Conservation (phyloP, 495 filamentous ascomycete species). For the Friedmanniomyces simplex region DNA sequence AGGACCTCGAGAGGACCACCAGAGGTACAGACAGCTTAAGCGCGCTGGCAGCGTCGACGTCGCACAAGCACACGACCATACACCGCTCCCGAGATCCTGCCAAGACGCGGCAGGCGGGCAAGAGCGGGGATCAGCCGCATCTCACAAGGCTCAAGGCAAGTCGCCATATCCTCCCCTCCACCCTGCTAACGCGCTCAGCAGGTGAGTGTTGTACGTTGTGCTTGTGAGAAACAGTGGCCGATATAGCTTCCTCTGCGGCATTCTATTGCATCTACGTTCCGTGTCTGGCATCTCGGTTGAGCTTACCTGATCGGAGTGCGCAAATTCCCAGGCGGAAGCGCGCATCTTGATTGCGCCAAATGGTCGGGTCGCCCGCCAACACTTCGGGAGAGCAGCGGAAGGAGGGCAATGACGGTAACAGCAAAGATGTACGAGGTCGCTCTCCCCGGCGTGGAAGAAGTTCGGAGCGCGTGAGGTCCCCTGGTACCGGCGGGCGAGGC, state of each 20-base stretch:
- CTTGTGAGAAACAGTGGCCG: background rate
- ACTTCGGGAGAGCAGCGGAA: background rate
- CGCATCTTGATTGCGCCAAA: slow-evolving; percentile 5
- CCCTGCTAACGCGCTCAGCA: background rate
- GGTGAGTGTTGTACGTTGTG: background rate
- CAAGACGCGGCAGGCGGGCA: background rate
- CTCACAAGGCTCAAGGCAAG: background rate
- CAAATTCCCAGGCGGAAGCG: slow-evolving; percentile 3
- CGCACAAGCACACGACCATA: no score
- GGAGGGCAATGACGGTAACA: background rate
- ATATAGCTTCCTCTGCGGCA: background rate
- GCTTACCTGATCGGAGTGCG: background rate
- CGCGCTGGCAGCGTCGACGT: no score
- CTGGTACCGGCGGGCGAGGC: background rate
- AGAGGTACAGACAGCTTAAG: no score
- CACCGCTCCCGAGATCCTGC: background rate
- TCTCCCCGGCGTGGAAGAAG: background rate
- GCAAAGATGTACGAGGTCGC: slow-evolving; percentile 1
- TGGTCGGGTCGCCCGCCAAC: slow-evolving; percentile 8
- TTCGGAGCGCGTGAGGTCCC: slow-evolving; percentile 1
- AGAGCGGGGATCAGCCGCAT: background rate
- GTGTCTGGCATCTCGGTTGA: background rate
- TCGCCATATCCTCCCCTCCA: background rate
- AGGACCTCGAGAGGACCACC: no score
- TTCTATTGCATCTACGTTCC: background rate